These are phyloP conservation scores for Zasmidium citrigriseum DNA, from an alignment of 2,329 filamentous ascomycete species.

Conservation along the genomic window DNA sequence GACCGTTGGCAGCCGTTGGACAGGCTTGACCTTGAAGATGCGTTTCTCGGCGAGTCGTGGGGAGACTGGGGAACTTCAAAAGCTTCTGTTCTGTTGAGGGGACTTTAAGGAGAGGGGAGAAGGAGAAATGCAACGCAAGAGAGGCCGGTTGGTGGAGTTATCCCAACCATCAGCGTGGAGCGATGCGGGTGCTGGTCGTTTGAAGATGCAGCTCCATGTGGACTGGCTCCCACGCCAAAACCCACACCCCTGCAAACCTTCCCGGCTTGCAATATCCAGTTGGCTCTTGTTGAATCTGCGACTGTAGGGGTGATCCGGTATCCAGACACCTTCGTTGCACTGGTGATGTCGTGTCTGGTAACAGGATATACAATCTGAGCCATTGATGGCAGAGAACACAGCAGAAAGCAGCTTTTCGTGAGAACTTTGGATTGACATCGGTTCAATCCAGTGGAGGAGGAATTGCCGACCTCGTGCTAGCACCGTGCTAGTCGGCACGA, in stretches of 20 bases:
- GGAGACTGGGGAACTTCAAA: background rate
- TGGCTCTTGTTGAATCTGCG: background rate
- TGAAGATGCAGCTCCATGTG: constrained; percentile 11
- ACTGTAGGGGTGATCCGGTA: background rate
- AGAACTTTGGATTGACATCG: constrained; percentile 1
- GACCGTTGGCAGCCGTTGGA: constrained; percentile 3
- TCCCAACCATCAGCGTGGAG: background rate
- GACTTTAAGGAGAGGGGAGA: background rate
- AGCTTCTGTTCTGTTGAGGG: background rate
- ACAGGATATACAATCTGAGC: background rate
- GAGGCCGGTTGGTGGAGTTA: background rate
- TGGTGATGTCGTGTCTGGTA: background rate
- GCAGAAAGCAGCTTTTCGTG: background rate
- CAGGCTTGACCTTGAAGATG: background rate
- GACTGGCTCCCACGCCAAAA: constrained; percentile 12
- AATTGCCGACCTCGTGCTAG: background rate
- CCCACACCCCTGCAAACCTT: constrained; percentile 14
- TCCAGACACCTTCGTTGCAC: background rate
- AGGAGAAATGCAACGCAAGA: background rate
- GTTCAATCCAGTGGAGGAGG: background rate
- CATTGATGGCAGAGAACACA: background rate
- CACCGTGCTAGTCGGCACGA: background rate
- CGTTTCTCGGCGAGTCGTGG: background rate
- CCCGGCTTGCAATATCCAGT: constrained; percentile 7
- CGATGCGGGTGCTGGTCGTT: background rate